Evolutionary conservation across 805 yeast species (phyloP), one percentile per base, ranked within the genome.

Genomic region (Metschnikowia dekortorum): DNA sequence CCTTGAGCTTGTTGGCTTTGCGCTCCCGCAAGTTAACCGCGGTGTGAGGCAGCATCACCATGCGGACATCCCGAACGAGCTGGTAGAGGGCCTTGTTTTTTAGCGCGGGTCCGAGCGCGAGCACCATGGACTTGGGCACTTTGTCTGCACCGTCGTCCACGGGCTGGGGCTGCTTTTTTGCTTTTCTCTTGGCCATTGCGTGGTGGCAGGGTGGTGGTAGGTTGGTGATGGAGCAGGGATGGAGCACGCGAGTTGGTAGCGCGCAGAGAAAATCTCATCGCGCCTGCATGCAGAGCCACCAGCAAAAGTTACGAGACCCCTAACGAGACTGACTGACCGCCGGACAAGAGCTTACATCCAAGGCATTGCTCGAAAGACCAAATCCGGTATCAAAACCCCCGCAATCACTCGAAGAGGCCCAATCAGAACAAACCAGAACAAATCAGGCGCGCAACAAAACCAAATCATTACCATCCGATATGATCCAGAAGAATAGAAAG

Each of bases 21-120:
- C 98, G 77, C 69, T 94, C 99, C 56, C 84, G 79, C 52, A 94
- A 76, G 57, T 83, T 87, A 61, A 89, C 83, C 10, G 98, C 97
- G 2, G 99, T 94, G 62, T 92, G 96, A 11, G 99, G 99, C 65
- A 89, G 94, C 97, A 94, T 90, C 56, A 90, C 81, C 53, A 80
- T 80, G 64, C 99, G 81, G 67, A 91, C 83, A 67, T 94, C 99
- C 52, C 78, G 78, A 18, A 91, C 97, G 49, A 94, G 74, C 66
- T 89, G 96, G 39, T 87, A 77, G 56, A 94, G 72, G 2, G 96
- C 83, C 61, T 87, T 89, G 63, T 92, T 91, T 52, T 82, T 82
- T 58, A 85, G 74, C 38, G 89, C 79, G 13, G 80, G 73, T 1
- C 98, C 97, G 48, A 90, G 79, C 61, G 94, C 83, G 55, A 94